Evolutionary conservation across 1,284 basidiomycete genomes (phyloP), one percentile per base, ranked within the genome.

Genomic region (Exobasidium cylindrosporum): DNA sequence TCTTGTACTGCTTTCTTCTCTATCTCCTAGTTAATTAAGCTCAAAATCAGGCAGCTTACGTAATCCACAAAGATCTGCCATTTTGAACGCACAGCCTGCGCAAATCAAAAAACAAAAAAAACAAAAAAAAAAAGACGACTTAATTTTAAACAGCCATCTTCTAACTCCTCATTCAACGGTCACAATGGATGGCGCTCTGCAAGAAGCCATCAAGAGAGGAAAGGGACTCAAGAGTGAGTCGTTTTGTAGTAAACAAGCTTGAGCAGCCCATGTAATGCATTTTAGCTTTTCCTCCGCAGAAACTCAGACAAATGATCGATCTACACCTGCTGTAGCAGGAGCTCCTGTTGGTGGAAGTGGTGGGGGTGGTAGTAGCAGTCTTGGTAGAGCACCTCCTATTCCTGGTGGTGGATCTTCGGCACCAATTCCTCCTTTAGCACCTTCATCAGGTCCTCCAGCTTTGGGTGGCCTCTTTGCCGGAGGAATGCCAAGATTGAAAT

Each of bases 401-500:
- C 63, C 65, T 10, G 57, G 64, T 23, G 52, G 31, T 35, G 53
- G 63, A 30, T 40, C 35, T 10, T 40, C 35, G 17, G 59, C 62
- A 1, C 55, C 55, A 11, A 29, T 47, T 0, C 24, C 28, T 7
- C 58, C 66, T 21, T 58, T 60, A 1, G 43, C 65, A 1, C 56
- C 58, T 4, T 31, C 47, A 23, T 50, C 47, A 10, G 62, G 59
- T 7, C 60, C 63, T 3, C 65, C 69, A 24, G 14, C 59, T 1
- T 82, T 94, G 3, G 92, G 87, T 30, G 88, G 87, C 6, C 80
- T 95, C 7, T 94, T 95, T 77, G 91, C 92, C 46, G 91, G 90
- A 24, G 92, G 92, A 1, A 88, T 94, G 83, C 92, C 92, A 1
- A 92, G 90, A 76, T 78, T 95, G 68, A 93, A 88, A 82, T 54